Evolutionary conservation across 768 basidiomycete genomes (phyloP).

Genomic region (Mycena amicta): DNA sequence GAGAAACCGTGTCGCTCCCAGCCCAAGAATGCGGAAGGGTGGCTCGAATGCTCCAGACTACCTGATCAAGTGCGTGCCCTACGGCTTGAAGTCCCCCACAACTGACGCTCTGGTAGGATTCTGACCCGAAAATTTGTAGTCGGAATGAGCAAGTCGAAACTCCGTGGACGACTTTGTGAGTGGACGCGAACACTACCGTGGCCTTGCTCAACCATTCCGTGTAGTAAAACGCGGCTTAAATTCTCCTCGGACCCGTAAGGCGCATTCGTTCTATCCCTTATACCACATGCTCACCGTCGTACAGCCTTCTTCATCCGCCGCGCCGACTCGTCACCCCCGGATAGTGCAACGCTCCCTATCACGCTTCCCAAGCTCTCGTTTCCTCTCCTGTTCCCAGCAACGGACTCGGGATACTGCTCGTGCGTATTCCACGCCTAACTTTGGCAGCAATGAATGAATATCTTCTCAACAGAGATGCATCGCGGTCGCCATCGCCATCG

Average conservation of each 20-base stretch:
- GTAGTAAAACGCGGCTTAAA: neutral
- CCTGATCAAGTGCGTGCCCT: no score
- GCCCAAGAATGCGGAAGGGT: no score
- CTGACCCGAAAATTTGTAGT: no score
- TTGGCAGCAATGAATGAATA: neutral
- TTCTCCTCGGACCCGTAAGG: neutral
- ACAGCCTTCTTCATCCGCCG: neutral
- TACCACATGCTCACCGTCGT: no score
- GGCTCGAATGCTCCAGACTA: no score
- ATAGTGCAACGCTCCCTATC: neutral
- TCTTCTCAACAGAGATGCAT: neutral
- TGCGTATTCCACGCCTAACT: neutral
- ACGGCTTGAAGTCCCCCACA: no score
- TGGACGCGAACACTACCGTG: no score
- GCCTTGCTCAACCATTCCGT: neutral
- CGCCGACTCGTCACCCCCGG: neutral
- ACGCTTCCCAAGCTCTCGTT: neutral
- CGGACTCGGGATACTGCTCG: constrained; percentile 3
- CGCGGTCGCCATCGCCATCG: neutral
- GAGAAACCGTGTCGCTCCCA: no score
- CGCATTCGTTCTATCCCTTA: no score
- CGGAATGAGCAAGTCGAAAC: no score
- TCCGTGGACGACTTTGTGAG: no score
- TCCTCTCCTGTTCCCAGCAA: neutral
- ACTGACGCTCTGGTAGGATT: no score